Conservation (phyloP, 1,139 yeast genomes). For the Suhomyces bolitotheri region DNA sequence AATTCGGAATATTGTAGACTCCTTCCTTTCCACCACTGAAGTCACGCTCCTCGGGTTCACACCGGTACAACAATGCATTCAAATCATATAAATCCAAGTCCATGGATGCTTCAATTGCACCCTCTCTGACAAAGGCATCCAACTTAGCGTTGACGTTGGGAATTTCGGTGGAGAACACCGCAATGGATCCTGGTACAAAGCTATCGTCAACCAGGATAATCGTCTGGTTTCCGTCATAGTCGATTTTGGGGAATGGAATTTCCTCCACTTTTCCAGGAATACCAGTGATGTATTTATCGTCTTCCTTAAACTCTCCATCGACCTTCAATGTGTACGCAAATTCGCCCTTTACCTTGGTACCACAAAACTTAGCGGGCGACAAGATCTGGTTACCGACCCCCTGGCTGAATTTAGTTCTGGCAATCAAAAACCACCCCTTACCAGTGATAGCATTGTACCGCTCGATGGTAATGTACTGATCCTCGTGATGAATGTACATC, state of each 20-base stretch:
- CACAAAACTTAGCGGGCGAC: constrained; percentile 62
- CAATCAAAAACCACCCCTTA: constrained; percentile 84
- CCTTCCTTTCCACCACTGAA: constrained; percentile 71
- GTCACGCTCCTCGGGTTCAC: constrained; percentile 88
- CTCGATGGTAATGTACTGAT: constrained; percentile 88
- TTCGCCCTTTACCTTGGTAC: constrained; percentile 61
- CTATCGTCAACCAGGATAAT: constrained; percentile 54
- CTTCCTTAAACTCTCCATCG: constrained; percentile 49
- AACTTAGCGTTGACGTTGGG: constrained; percentile 54
- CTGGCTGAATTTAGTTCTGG: constrained; percentile 71
- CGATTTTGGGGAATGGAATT: constrained; percentile 52
- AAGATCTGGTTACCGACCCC: constrained; percentile 50
- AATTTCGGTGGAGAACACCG: constrained; percentile 74
- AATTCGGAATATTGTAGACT: constrained; percentile 68
- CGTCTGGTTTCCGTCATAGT: constrained; percentile 45
- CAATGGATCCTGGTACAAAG: constrained; percentile 90
- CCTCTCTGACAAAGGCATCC: constrained; percentile 65
- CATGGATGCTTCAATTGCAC: constrained; percentile 72
- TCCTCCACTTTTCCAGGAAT: constrained; percentile 65
- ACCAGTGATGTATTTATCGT: constrained; percentile 50
- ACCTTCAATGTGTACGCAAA: constrained; percentile 60
- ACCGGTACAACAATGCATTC: constrained; percentile 71
- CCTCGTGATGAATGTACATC: constrained; percentile 93
- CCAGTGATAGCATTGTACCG: constrained; percentile 83
- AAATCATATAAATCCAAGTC: constrained; percentile 66